Evolutionary conservation across 345 rosid genomes (phyloP).

Genomic region (Garcia nutans): DNA sequence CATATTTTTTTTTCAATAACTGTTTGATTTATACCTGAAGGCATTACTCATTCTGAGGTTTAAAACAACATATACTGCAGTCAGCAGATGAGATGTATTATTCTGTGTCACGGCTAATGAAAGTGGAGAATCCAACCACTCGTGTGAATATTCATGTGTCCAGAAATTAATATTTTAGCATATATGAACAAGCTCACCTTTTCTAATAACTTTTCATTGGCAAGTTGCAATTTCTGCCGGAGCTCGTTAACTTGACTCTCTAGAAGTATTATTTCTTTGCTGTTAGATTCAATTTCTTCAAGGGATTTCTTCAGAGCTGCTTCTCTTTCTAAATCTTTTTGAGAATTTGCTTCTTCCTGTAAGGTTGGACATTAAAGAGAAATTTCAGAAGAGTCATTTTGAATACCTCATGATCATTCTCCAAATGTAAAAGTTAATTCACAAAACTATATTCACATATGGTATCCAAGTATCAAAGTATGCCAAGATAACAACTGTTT

Average conservation of each 20-base stretch:
- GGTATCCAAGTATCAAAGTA: not conserved
- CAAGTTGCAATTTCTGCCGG: constrained; percentile 59
- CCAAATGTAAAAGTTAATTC: no score
- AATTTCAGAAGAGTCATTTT: not conserved
- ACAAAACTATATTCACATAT: not conserved
- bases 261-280: constrained; percentile 44
- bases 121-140: not conserved
- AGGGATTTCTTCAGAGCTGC: constrained; percentile 56
- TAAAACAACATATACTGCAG: not conserved
- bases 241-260: constrained; percentile 64
- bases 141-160: not conserved
- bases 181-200: constrained; percentile 48
- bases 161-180: not conserved
- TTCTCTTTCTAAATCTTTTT: constrained; percentile 51
- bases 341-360: constrained; percentile 55
- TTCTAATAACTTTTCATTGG: constrained; percentile 48
- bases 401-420: not conserved
- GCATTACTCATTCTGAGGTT: not conserved
- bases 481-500: not conserved
- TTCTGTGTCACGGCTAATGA: not conserved
- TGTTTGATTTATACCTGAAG: not conserved
- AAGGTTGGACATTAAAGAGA: constrained; percentile 10
- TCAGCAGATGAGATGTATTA: not conserved
- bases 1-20: not conserved
- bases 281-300: constrained; percentile 66